phyloP scores from a whole-genome alignment of 257 asterid genomes.

The Cordia subcordata region DNA sequence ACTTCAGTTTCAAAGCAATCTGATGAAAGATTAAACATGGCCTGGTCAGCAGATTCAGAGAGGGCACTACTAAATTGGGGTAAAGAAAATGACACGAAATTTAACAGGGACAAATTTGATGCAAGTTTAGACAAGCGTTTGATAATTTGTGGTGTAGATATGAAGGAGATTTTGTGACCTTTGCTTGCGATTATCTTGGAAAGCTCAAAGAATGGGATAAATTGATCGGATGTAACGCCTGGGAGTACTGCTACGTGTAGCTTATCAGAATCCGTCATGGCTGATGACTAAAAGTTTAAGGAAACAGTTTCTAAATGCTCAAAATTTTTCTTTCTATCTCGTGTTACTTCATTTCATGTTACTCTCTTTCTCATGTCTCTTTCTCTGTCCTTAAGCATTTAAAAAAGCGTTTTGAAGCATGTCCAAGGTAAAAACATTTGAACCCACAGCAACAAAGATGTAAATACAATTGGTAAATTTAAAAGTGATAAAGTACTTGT shows the following conservation, averaged over 20 bases:
- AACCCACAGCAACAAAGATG: not conserved
- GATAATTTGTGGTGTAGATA: constrained; percentile 29
- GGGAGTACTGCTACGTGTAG: constrained; percentile 32
- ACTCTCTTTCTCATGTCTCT: no score
- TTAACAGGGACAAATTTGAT: constrained; percentile 1
- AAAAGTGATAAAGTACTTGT: no score
- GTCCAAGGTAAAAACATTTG: not conserved
- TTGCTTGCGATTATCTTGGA: constrained; percentile 31
- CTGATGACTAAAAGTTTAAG: no score
- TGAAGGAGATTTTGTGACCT: constrained; percentile 28
- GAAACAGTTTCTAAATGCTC: no score
- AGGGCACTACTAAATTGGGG: constrained; percentile 12
- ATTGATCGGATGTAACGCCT: constrained; percentile 33
- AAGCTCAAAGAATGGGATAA: constrained; percentile 32
- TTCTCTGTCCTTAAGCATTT: no score
- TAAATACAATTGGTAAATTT: no score
- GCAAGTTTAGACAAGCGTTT: constrained; percentile 29
- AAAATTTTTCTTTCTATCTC: no score
- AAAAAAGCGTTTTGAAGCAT: no score
- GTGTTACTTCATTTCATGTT: no score
- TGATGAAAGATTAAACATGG: not conserved
- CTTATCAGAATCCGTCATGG: constrained; percentile 3
- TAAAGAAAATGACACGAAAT: constrained; percentile 17
- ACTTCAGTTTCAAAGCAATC: constrained; percentile 16
- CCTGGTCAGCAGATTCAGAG: constrained; percentile 16